These are phyloP conservation scores for Peniophora sp. DNA, from an alignment of 1,284 basidiomycete species.

Conservation along the genomic window DNA sequence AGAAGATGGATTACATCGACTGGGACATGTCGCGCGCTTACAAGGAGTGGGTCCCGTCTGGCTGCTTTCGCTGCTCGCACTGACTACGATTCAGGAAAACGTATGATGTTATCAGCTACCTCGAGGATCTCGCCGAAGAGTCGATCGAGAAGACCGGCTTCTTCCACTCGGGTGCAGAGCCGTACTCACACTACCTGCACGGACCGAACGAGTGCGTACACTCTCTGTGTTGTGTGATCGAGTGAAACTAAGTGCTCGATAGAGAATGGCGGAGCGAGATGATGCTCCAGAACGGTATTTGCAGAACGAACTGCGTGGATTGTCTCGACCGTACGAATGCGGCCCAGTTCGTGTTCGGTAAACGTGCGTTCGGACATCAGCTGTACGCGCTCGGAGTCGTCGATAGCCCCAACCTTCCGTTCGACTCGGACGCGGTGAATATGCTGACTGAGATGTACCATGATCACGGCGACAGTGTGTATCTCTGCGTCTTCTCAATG, in stretches of 20 bases:
- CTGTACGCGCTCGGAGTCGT: slow-evolving; percentile 91
- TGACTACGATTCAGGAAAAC: slow-evolving; percentile 56
- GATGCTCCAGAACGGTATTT: slow-evolving; percentile 85
- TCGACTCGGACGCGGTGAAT: slow-evolving; percentile 94
- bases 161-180: slow-evolving; percentile 85
- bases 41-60: slow-evolving; percentile 53
- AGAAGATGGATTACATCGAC: slow-evolving; percentile 86
- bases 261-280: slow-evolving; percentile 57
- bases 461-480: slow-evolving; percentile 87
- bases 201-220: slow-evolving; percentile 34
- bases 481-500: neutral
- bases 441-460: slow-evolving; percentile 99
- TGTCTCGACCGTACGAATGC: slow-evolving; percentile 98
- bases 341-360: slow-evolving; percentile 96
- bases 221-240: neutral
- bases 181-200: slow-evolving; percentile 59
- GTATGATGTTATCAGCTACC: slow-evolving; percentile 91
- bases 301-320: slow-evolving; percentile 90
- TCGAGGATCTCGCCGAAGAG: slow-evolving; percentile 95
- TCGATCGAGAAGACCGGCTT: slow-evolving; percentile 88
- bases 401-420: slow-evolving; percentile 76
- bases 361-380: slow-evolving; percentile 92
- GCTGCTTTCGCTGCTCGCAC: neutral
- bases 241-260: neutral
- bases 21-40: slow-evolving; percentile 97